These are phyloP conservation scores for Daldinia sp. DNA, from an alignment of 2,329 filamentous ascomycete species.

Conservation along the genomic window DNA sequence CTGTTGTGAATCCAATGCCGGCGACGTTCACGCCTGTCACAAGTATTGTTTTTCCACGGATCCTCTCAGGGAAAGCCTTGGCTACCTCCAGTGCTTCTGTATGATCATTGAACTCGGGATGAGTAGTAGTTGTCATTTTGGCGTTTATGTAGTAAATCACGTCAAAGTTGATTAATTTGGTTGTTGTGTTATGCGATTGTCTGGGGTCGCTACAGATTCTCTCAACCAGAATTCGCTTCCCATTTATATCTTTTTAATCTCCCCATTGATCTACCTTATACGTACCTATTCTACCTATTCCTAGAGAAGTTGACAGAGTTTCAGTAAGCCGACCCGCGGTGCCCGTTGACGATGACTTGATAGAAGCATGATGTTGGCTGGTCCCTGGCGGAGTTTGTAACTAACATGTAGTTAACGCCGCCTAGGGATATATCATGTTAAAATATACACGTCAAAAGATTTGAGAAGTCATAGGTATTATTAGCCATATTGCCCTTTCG, in stretches of 20 bases:
- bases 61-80: conserved; percentile 45
- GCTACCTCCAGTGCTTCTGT: conserved; percentile 53
- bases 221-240: neutral
- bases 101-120: conserved; percentile 47
- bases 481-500: neutral
- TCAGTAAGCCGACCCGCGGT: neutral
- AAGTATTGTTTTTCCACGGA: conserved; percentile 50
- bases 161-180: neutral
- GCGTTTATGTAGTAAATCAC: neutral
- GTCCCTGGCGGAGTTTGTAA: neutral
- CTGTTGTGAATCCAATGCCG: conserved; percentile 48
- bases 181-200: too few relatives aligned
- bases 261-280: neutral
- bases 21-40: conserved; percentile 49
- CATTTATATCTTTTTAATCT: neutral
- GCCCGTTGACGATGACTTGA: neutral
- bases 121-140: conserved; percentile 45
- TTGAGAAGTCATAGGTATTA: neutral
- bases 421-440: neutral
- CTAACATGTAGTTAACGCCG: neutral
- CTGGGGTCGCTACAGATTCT: neutral
- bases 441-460: neutral
- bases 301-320: neutral
- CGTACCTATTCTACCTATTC: too few relatives aligned
- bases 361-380: neutral